Evolutionary conservation across 768 basidiomycete genomes (phyloP), one percentile per base, ranked within the genome.

Genomic region (Coprinopsis sp.): DNA sequence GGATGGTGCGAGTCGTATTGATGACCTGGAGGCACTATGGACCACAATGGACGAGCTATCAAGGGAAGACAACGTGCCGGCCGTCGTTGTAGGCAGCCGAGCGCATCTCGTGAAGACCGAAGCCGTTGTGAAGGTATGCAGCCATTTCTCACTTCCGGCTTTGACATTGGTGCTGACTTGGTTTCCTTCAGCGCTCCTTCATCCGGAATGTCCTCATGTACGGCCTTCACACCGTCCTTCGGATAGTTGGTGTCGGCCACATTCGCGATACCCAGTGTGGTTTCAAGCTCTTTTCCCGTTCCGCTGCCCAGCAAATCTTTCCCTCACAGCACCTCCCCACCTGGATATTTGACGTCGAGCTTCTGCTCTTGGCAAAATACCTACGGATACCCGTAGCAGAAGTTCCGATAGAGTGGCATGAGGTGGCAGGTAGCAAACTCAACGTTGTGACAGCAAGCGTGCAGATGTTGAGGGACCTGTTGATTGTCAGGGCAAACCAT

Each of bases 291-390:
- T 94, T 95, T 67, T 83, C 91, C 13, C 88, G 91, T 10, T 57
- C 72, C 3, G 84, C 92, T 0, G 92, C 92, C 7, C 79, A 74
- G 42, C 77, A 78, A 49, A 82, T 97, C 51, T 97, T 95, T 65
- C 91, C 91, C 1, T 73, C 75, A 2, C 85, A 95, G 58, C 93
- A 90, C 58, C 83, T 95, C 23, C 71, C 85, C 4, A 85, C 88
- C 1, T 97, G 94, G 94, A 93, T 95, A 62, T 97, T 97, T 57
- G 94, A 97, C 64, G 93, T 96, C 48, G 94, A 97, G 63, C 77
- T 96, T 4, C 71, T 97, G 16, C 72, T 96, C 8, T 74, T 94
- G 30, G 91, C 93, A 7, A 85, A 89, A 59, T 77, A 84, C 61
- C 70, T 87, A 31, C 58, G 72, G 7, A 84, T 96, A 48, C 88